Conservation (phyloP, 179 eudicot genomes). For the Beta lomatogona region DNA sequence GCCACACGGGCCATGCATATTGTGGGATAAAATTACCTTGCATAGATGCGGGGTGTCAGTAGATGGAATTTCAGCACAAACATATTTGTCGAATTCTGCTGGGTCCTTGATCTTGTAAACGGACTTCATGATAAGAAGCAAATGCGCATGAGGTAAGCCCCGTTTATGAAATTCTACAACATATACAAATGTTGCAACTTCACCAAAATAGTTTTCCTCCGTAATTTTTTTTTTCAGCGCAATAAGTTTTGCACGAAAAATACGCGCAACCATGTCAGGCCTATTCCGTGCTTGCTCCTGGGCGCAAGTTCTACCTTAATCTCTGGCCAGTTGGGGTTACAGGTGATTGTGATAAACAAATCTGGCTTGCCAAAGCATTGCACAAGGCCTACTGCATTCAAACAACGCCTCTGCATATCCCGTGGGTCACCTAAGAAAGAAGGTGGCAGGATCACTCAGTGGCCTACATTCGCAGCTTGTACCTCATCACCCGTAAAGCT, state of each 20-base stretch:
- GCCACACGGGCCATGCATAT: conserved; percentile 39
- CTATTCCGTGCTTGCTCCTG: conserved; percentile 13
- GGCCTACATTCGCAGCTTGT: not conserved
- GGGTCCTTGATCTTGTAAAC: not conserved
- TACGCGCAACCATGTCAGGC: conserved; percentile 12
- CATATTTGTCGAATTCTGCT: not conserved
- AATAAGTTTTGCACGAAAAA: conserved; percentile 20
- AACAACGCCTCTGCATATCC: not conserved
- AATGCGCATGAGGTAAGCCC: conserved; percentile 20
- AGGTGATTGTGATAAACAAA: conserved; percentile 19
- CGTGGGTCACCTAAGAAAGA: not conserved
- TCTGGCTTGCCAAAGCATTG: conserved; percentile 2
- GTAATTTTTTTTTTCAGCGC: not conserved
- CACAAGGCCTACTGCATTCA: conserved; percentile 11
- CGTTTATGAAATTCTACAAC: conserved; percentile 26
- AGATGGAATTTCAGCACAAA: conserved; percentile 17
- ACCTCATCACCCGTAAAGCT: not conserved
- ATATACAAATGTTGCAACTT: not conserved
- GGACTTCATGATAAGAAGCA: conserved; percentile 16
- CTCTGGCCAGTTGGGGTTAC: conserved; percentile 25
- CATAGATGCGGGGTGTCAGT: not conserved
- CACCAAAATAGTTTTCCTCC: not conserved
- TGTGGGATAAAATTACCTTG: conserved; percentile 13
- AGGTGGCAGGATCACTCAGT: not conserved
- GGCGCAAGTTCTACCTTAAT: not conserved